Evolutionary conservation across 225 moss, liverwort and hornwort genomes (phyloP), one percentile per base, ranked within the genome.

Genomic region (Polytrichum formosum): DNA sequence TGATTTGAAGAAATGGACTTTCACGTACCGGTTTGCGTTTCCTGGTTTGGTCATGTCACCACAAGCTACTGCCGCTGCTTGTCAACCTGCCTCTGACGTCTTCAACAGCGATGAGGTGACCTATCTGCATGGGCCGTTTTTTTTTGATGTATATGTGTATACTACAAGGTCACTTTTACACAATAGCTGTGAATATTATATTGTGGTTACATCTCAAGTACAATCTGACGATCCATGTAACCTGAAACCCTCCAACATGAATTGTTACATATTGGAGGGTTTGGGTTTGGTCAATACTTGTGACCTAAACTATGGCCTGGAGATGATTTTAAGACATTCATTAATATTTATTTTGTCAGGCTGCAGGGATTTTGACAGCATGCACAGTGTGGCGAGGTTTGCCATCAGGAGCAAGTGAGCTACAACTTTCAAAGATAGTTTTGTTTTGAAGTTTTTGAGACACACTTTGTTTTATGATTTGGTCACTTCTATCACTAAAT

Each of bases 1-100:
- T 73, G 94, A 98, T 90, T 75, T 98, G 82, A 98, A 98, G 79
- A 98, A 91, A 81, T 98, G 98, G 98, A 94, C 81, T 77, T 98
- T 98, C 63, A 84, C 84, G 37, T 94, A 98, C 73, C 89, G 94
- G 84, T 94, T 98, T 80, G 90, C 94, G 56, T 98, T 94, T 72
- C 98, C 98, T 67, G 94, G 90, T 56, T 81, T 94, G 87, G 91
- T 90, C 61, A 90, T 94, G 70, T 88, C 87, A 63, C 94, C 98
- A 72, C 88, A 91, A 80, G 92, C 85, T 53, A 81, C 90, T 74
- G 76, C 79, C 74, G 80, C 91, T 61, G 80, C 85, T 78, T 76
- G 83, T 64, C 87, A 76, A 77, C 86, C 87, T 72, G 92, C 87
- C 70, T 84, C 80, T 76, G 92, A 92, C 63, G 70, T 80, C 60